These are phyloP conservation scores for Monoraphidium neglectum DNA, from an alignment of 139 green algal genomes.

Conservation along the genomic window DNA sequence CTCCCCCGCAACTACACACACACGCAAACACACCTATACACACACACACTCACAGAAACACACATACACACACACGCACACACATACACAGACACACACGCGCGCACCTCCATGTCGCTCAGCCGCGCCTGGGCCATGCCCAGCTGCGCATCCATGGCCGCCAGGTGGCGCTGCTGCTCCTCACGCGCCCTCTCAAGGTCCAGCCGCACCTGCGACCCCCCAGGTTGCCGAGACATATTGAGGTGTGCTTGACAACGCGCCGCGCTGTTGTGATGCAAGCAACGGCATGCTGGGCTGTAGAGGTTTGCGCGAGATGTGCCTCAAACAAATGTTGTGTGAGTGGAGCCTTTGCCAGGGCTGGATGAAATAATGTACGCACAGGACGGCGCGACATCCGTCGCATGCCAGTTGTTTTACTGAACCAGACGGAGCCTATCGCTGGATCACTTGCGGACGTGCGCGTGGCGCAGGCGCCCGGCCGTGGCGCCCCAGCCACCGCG, in stretches of 20 bases:
- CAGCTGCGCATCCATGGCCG: constrained; percentile 22
- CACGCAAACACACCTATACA: too few species aligned
- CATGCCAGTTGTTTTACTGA: neutral
- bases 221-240: neutral
- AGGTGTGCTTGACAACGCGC: neutral
- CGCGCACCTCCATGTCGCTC: constrained; percentile 26
- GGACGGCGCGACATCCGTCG: too few species aligned
- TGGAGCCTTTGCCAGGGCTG: neutral
- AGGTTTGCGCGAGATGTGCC: neutral
- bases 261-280: neutral
- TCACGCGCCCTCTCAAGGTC: constrained; percentile 67
- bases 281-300: neutral
- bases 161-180: constrained; percentile 70
- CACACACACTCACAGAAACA: too few species aligned
- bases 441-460: too few species aligned
- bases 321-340: neutral
- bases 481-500: too few species aligned
- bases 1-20: too few species aligned
- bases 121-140: constrained; percentile 40
- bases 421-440: too few species aligned
- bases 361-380: too few species aligned
- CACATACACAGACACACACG: too few species aligned
- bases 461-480: too few species aligned
- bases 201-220: constrained; percentile 50
- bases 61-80: too few species aligned